Evolutionary conservation across 2,329 filamentous ascomycete species (phyloP).

Genomic region (Penicillium janthinellum): DNA sequence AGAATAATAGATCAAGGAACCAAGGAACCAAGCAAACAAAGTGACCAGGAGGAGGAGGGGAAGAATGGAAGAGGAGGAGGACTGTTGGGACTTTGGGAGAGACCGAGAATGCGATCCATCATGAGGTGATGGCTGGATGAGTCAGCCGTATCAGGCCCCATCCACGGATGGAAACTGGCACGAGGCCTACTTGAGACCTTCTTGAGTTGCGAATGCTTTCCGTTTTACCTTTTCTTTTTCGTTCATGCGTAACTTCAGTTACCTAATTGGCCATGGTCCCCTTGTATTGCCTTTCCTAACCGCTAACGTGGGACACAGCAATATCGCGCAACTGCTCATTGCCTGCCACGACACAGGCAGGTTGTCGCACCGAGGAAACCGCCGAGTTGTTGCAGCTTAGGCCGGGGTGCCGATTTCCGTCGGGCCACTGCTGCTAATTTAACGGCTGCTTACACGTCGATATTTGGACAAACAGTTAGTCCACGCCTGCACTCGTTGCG

Average conservation of each 20-base stretch:
- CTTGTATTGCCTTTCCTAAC: neutral
- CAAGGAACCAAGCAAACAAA: neutral
- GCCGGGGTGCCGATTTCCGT: constrained; percentile 8
- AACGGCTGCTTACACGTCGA: neutral
- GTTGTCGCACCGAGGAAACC: neutral
- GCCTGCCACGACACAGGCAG: neutral
- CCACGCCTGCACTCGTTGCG: neutral
- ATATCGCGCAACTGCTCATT: neutral
- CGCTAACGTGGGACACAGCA: constrained; percentile 1
- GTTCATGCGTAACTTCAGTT: too few relatives aligned
- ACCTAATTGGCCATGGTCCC: too few relatives aligned
- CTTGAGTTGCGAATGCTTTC: neutral
- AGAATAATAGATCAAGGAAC: neutral
- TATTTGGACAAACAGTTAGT: neutral
- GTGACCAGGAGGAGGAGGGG: neutral
- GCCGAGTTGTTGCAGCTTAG: constrained; percentile 13
- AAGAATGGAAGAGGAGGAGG: neutral
- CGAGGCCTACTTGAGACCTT: neutral
- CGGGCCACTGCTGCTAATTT: neutral
- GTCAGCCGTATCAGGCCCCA: constrained; percentile 9
- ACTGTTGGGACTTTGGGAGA: neutral
- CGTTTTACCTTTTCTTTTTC: too few relatives aligned
- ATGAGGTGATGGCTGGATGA: constrained; percentile 16
- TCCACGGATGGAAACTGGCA: neutral
- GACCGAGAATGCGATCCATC: neutral